Percentiles rank a stretch among this genome's conserved stretches.
phyloP scores from a whole-genome alignment of 140 eudicot species.

The Erigeron philadelphicus region DNA sequence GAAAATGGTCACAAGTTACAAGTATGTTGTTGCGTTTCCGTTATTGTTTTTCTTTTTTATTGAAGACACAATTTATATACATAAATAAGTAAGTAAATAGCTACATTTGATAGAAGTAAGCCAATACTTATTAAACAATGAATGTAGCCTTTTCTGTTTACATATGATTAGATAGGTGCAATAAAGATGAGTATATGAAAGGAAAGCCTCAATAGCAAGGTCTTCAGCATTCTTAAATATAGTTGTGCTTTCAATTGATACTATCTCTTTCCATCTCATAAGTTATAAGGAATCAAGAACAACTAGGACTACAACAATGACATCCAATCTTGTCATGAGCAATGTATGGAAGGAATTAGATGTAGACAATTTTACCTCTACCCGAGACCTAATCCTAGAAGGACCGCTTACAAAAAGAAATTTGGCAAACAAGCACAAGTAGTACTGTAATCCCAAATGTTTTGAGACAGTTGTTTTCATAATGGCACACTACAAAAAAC shows the following conservation, averaged over 20 bases:
- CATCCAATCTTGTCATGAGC: background rate
- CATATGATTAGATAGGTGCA: background rate
- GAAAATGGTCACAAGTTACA: background rate
- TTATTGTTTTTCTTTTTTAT: too few species aligned
- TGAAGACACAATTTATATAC: too few species aligned
- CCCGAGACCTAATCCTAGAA: background rate
- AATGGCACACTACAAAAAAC: background rate
- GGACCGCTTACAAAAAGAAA: background rate
- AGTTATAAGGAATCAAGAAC: background rate
- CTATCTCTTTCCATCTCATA: background rate
- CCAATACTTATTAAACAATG: too few species aligned
- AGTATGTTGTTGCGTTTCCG: background rate
- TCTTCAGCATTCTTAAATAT: background rate
- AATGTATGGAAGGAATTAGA: background rate
- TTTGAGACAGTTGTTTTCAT: background rate
- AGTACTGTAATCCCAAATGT: background rate
- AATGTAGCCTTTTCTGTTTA: background rate
- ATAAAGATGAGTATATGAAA: background rate
- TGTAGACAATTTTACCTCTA: background rate
- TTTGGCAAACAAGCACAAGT: background rate
- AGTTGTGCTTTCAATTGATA: background rate
- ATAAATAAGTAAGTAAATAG: too few species aligned
- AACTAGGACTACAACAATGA: too few species aligned
- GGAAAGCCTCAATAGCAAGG: background rate
- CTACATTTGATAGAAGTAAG: too few species aligned